Evolutionary conservation across 2,329 filamentous ascomycete species (phyloP), one percentile per base, ranked within the genome.

Genomic region (Alternaria sp.): DNA sequence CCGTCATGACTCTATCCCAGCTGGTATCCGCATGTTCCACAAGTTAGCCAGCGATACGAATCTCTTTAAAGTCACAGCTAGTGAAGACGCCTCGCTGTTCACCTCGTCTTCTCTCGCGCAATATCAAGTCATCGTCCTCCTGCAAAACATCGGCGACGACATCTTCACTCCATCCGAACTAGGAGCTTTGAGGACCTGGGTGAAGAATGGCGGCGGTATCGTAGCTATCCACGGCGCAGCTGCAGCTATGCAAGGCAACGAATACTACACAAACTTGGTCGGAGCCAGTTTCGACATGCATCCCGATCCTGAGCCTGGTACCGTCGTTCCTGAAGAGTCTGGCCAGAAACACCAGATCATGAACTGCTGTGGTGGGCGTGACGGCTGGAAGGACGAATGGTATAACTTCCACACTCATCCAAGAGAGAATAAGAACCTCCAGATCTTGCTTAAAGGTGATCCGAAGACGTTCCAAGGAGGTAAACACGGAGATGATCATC

Each of bases 341-440:
- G 43, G 50, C 3, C 17, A 59, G 6, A 21, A 44, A 17, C 67
- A 69, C 40, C 59, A 57, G 15, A 65, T 72, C 13, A 13, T 66
- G n/a, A 52, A 21, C 19, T 23, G 45, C 25, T 52, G 51, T 26
- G 57, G 54, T 7, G 57, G 59, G 1, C 44, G 64, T 11, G 40
- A 66, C 7, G 54, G 30, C 11, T 72, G 72, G 71, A 68, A 59
- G 59, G 73, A 76, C 19, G 73, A 76, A 54, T 76, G 72, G 73
- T 76, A 76, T 55, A 74, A 75, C 30, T 76, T 75, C 55, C 61
- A 53, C 3, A 67, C 66, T 9, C 71, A 76, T 54, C 73, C 72
- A 4, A 40, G 70, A 15, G 45, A 67, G 11, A 76, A 76, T 23
- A 21, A 7, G 6, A 70, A 68, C 17, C 57, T 75, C 28, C 49